phyloP scores from a whole-genome alignment of 805 yeast species.

The Teunomyces gatunensis region DNA sequence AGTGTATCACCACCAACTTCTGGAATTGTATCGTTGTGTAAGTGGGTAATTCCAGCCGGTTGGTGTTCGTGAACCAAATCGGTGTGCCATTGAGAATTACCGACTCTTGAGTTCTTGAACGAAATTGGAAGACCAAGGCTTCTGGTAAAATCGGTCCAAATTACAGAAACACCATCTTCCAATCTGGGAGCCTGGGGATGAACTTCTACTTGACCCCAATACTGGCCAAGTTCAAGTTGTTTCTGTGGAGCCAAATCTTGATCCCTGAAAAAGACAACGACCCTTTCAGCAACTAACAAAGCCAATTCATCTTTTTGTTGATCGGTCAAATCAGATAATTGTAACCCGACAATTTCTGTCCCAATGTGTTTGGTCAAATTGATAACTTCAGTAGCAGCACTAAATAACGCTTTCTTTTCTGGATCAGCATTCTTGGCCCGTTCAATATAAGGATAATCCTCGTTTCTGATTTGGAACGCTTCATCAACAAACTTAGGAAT shows the following conservation, averaged over 20 bases:
- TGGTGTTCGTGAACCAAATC: slow-evolving; percentile 36
- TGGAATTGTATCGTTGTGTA: slow-evolving; percentile 35
- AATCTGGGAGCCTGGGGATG: slow-evolving; percentile 18
- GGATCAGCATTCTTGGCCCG: slow-evolving; percentile 29
- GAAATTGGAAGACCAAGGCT: slow-evolving; percentile 26
- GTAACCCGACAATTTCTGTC: slow-evolving; percentile 30
- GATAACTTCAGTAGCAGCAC: slow-evolving; percentile 29
- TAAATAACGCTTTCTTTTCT: slow-evolving; percentile 28
- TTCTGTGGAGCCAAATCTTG: slow-evolving; percentile 31
- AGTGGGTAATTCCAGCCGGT: slow-evolving; percentile 39
- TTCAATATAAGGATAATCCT: slow-evolving; percentile 23
- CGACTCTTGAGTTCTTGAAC: slow-evolving; percentile 25
- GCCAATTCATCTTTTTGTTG: slow-evolving; percentile 31
- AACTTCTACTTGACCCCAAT: slow-evolving; percentile 30
- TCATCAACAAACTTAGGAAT: slow-evolving; percentile 27
- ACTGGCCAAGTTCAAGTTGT: slow-evolving; percentile 29
- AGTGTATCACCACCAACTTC: slow-evolving; percentile 53
- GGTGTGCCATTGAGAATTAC: slow-evolving; percentile 33
- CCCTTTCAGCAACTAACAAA: slow-evolving; percentile 28
- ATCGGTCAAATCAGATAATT: slow-evolving; percentile 26
- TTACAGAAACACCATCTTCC: slow-evolving; percentile 26
- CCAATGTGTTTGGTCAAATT: slow-evolving; percentile 31
- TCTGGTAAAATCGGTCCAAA: slow-evolving; percentile 31
- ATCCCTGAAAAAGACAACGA: slow-evolving; percentile 29
- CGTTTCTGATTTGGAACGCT: slow-evolving; percentile 21